phyloP scores from a whole-genome alignment of 768 basidiomycete species.

The Tephrocybe rancida region DNA sequence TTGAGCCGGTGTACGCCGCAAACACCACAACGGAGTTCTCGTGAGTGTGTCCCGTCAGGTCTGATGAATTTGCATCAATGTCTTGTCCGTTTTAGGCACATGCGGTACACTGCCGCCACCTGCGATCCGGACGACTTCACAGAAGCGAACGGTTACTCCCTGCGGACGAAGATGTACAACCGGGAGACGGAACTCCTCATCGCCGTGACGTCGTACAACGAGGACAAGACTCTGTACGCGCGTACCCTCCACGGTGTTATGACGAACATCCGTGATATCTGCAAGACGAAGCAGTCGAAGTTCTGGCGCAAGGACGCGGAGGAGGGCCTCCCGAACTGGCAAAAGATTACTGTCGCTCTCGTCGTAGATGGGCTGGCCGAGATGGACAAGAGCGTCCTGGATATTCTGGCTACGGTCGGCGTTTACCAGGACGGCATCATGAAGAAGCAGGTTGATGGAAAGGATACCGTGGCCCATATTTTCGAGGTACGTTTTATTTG shows the following conservation, averaged over 20 bases:
- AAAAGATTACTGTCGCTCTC: slow-evolving; percentile 86
- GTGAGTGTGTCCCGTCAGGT: slow-evolving; percentile 46
- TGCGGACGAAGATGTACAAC: slow-evolving; percentile 85
- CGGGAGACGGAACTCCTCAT: slow-evolving; percentile 93
- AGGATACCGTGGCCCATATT: slow-evolving; percentile 90
- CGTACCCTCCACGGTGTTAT: slow-evolving; percentile 95
- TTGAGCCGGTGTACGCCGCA: slow-evolving; percentile 71
- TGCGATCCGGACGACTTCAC: slow-evolving; percentile 89
- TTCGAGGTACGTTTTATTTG: slow-evolving; percentile 72
- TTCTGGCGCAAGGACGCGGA: slow-evolving; percentile 86
- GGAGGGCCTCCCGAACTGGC: slow-evolving; percentile 87
- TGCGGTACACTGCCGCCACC: slow-evolving; percentile 93
- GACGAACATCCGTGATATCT: slow-evolving; percentile 97
- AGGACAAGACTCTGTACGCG: slow-evolving; percentile 87
- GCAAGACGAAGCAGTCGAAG: slow-evolving; percentile 92
- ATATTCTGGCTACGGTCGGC: slow-evolving; percentile 85
- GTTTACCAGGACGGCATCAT: slow-evolving; percentile 95
- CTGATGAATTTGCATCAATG: not conserved
- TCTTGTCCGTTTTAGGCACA: slow-evolving; percentile 53
- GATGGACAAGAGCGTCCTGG: slow-evolving; percentile 94
- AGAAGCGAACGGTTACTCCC: slow-evolving; percentile 77
- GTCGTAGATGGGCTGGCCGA: slow-evolving; percentile 91
- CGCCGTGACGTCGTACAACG: slow-evolving; percentile 92
- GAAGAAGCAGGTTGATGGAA: slow-evolving; percentile 90
- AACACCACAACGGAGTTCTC: slow-evolving; percentile 90